Evolutionary conservation across 2,329 filamentous ascomycete genomes (phyloP).

Genomic region (Uncinocarpus reesii): DNA sequence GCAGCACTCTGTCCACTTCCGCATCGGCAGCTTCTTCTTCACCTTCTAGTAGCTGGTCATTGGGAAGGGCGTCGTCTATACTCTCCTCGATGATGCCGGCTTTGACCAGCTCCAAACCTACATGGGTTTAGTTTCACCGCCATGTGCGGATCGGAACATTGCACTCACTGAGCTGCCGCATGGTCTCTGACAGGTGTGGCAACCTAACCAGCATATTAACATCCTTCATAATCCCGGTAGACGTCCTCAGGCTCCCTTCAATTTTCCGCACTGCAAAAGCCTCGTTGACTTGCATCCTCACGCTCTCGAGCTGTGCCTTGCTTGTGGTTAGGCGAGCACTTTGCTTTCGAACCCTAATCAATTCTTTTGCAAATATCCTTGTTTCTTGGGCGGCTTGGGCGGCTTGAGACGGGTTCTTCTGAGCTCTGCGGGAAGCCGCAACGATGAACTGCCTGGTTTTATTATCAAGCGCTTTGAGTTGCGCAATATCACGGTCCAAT

Average conservation of each 20-base stretch:
- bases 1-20: constrained; percentile 87
- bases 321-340: constrained; percentile 65
- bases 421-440: constrained; percentile 67
- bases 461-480: constrained; percentile 65
- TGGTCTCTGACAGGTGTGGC: constrained; percentile 78
- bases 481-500: constrained; percentile 80
- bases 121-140: neutral
- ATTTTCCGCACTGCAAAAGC: constrained; percentile 94
- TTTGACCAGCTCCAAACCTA: constrained; percentile 63
- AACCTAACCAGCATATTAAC: constrained; percentile 77
- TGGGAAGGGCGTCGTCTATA: constrained; percentile 75
- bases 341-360: constrained; percentile 72
- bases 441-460: constrained; percentile 82
- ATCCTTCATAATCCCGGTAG: constrained; percentile 92
- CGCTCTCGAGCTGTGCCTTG: constrained; percentile 82
- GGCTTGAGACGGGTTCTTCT: constrained; percentile 66
- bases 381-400: constrained; percentile 72
- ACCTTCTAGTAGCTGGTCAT: constrained; percentile 57
- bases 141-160: neutral
- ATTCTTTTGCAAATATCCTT: constrained; percentile 77
- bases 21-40: constrained; percentile 67
- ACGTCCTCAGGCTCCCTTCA: constrained; percentile 76
- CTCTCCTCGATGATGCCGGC: constrained; percentile 98
- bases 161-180: constrained; percentile 52
- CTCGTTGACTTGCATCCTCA: constrained; percentile 96